Evolutionary conservation across 352 stramenopile species (phyloP).

Genomic region (Blastocystis sp.): DNA sequence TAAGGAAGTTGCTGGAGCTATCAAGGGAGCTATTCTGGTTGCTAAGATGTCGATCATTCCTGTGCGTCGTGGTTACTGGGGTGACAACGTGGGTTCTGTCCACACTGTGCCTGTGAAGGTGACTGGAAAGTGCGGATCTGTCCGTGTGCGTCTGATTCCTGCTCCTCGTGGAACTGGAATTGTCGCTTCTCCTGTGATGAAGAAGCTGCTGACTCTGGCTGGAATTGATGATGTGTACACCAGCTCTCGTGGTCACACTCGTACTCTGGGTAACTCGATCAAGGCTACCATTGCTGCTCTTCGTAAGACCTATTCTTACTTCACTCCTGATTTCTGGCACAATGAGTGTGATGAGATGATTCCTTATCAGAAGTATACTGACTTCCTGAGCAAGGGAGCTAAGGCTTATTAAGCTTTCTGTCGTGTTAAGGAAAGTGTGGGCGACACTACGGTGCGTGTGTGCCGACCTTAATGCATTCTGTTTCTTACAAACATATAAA

Average conservation of each 20-base stretch:
- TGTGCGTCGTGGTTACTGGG: constrained; percentile 97
- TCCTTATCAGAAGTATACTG: constrained; percentile 97
- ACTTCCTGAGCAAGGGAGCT: constrained; percentile 88
- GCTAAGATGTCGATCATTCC: constrained; percentile 97
- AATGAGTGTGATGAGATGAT: constrained; percentile 81
- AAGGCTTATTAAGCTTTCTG: not conserved
- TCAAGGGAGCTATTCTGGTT: constrained; percentile 95
- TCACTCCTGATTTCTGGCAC: constrained; percentile 96
- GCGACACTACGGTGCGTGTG: constrained; percentile 60
- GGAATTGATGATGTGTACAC: constrained; percentile 96
- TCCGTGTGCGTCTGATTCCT: constrained; percentile 94
- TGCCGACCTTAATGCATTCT: constrained; percentile 53
- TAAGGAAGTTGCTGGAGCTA: constrained; percentile 96
- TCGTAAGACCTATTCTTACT: constrained; percentile 91
- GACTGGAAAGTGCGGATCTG: constrained; percentile 97
- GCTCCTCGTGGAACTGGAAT: constrained; percentile 96
- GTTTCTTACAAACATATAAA: constrained; percentile 37
- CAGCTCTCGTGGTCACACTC: constrained; percentile 87
- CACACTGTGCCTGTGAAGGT: constrained; percentile 98
- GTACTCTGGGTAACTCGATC: constrained; percentile 99
- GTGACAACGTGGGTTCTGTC: constrained; percentile 78
- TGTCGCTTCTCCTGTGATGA: constrained; percentile 89
- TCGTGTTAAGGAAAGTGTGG: constrained; percentile 38
- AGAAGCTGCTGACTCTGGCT: constrained; percentile 97
- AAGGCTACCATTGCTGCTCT: constrained; percentile 98